A percentile compares a stretch with the other conserved stretches of the same genome.
Evolutionary conservation across 257 asterid genomes (phyloP).

Genomic region (Solanum paucissectum): DNA sequence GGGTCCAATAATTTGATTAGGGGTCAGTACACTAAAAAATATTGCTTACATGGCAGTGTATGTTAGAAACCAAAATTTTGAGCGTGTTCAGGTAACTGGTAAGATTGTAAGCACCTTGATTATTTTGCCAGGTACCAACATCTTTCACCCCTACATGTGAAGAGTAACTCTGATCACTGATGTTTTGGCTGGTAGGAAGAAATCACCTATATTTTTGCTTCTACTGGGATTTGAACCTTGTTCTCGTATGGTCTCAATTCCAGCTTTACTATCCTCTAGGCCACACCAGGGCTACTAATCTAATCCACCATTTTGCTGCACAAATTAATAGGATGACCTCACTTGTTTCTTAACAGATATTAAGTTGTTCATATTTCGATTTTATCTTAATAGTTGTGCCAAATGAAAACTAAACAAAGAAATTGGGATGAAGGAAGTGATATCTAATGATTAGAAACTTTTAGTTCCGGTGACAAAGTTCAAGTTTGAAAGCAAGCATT

Average conservation of each 20-base stretch:
- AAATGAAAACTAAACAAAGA: not conserved
- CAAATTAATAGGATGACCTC: not conserved
- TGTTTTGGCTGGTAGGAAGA: not conserved
- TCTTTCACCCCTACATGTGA: not conserved
- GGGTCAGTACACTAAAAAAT: not conserved
- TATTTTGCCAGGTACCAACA: not conserved
- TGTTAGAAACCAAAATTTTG: not conserved
- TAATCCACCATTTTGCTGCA: not conserved
- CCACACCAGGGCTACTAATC: not conserved
- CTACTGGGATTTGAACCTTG: not conserved
- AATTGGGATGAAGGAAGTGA: not conserved
- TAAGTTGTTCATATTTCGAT: not conserved
- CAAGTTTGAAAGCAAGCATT: not conserved
- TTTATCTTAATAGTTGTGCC: not conserved
- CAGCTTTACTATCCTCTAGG: not conserved
- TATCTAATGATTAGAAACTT: not conserved
- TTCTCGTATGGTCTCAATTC: not conserved
- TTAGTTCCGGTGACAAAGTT: not conserved
- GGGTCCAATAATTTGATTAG: not conserved
- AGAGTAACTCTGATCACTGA: not conserved
- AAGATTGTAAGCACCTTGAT: not conserved
- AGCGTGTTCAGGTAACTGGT: not conserved
- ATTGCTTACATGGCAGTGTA: not conserved
- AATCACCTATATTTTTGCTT: not conserved
- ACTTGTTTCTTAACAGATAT: not conserved